These are phyloP conservation scores for Daldinia concentrica DNA, from an alignment of 495 filamentous ascomycete genomes.

Conservation along the genomic window DNA sequence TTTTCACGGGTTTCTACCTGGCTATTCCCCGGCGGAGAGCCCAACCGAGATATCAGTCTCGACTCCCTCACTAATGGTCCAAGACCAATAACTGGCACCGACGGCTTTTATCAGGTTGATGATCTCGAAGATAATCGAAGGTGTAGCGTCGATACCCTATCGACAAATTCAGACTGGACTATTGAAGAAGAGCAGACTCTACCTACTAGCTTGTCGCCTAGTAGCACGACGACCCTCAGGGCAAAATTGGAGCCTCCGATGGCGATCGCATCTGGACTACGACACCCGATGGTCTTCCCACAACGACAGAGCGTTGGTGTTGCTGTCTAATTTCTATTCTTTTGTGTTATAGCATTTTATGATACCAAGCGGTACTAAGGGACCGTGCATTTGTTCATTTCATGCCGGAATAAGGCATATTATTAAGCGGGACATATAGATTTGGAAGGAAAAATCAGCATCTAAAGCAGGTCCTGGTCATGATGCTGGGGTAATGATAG, in stretches of 20 bases:
- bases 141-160: slow-evolving; percentile 52
- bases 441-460: slow-evolving; percentile 34
- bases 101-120: slow-evolving; percentile 64
- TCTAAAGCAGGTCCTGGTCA: slow-evolving; percentile 39
- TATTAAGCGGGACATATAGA: slow-evolving; percentile 32
- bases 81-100: slow-evolving; percentile 54
- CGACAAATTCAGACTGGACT: slow-evolving; percentile 54
- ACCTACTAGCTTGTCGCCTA: slow-evolving; percentile 57
- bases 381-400: slow-evolving; percentile 34
- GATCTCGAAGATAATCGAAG: slow-evolving; percentile 43
- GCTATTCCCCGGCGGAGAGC: slow-evolving; percentile 57
- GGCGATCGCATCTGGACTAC: slow-evolving; percentile 41
- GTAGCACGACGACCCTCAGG: slow-evolving; percentile 49
- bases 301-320: slow-evolving; percentile 57
- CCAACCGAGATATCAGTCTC: slow-evolving; percentile 48
- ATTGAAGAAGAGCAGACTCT: slow-evolving; percentile 52
- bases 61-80: slow-evolving; percentile 61
- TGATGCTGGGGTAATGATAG: slow-evolving; percentile 41
- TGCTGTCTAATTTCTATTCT: slow-evolving; percentile 52
- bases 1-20: slow-evolving; percentile 65
- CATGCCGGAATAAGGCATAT: slow-evolving; percentile 24
- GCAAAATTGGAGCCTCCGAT: slow-evolving; percentile 40
- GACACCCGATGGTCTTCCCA: slow-evolving; percentile 38
- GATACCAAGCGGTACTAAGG: slow-evolving; percentile 38
- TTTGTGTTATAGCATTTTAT: slow-evolving; percentile 40